These are phyloP conservation scores for Geotrichum carabidarum DNA, from an alignment of 1,139 yeast genomes.

Conservation along the genomic window DNA sequence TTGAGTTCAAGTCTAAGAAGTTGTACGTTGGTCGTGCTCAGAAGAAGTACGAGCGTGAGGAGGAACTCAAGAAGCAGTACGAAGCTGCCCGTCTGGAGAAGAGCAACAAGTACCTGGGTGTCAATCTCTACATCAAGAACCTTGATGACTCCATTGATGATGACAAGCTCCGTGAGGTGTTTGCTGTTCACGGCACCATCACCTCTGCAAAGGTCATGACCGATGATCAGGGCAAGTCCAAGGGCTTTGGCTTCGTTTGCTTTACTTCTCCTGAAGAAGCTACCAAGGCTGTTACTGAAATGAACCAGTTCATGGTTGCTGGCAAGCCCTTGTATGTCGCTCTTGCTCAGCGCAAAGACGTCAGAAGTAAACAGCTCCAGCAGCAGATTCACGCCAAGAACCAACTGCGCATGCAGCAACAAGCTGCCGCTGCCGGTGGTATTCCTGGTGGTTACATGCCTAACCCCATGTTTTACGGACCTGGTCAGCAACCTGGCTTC, in stretches of 20 bases:
- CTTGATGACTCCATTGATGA: slow-evolving; percentile 90
- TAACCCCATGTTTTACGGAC: slow-evolving; percentile 81
- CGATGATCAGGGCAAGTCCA: slow-evolving; percentile 90
- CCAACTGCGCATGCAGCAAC: slow-evolving; percentile 97
- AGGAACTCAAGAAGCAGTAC: slow-evolving; percentile 92
- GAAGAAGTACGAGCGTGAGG: slow-evolving; percentile 96
- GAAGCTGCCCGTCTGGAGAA: slow-evolving; percentile 91
- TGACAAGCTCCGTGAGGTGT: slow-evolving; percentile 86
- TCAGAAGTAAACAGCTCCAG: slow-evolving; percentile 93
- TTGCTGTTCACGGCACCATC: slow-evolving; percentile 88
- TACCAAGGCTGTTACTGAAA: slow-evolving; percentile 95
- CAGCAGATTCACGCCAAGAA: slow-evolving; percentile 98
- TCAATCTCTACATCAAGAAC: slow-evolving; percentile 93
- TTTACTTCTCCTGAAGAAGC: slow-evolving; percentile 98
- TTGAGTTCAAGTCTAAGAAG: slow-evolving; percentile 77
- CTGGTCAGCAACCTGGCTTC: slow-evolving; percentile 73
- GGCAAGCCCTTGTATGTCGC: slow-evolving; percentile 98
- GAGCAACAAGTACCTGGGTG: slow-evolving; percentile 93
- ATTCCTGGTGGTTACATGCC: slow-evolving; percentile 96
- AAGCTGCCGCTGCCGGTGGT: slow-evolving; percentile 57
- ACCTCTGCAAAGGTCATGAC: slow-evolving; percentile 96
- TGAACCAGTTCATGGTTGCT: slow-evolving; percentile 94
- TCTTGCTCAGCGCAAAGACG: slow-evolving; percentile 97
- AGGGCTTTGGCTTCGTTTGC: slow-evolving; percentile 98
- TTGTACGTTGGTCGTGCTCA: slow-evolving; percentile 98